These are phyloP conservation scores for Coniochaeta sp. DNA, from an alignment of 2,329 filamentous ascomycete genomes.

Conservation along the genomic window DNA sequence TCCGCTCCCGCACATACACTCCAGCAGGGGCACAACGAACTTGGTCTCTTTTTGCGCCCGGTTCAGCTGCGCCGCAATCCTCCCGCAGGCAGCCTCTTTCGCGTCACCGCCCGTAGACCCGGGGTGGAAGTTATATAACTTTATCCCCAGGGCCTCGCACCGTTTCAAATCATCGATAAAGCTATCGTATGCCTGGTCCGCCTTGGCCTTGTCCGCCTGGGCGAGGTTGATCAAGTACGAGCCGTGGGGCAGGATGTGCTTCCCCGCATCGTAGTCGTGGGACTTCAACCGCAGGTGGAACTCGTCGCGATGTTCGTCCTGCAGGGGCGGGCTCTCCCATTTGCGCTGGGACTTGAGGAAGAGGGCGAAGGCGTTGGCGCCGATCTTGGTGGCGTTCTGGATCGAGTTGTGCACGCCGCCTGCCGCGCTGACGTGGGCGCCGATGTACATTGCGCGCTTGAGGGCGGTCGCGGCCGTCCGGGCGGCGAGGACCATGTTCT, in stretches of 20 bases:
- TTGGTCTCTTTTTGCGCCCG: slow-evolving; percentile 69
- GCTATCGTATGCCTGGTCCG: slow-evolving; percentile 73
- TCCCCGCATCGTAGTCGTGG: slow-evolving; percentile 62
- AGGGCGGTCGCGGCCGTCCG: slow-evolving; percentile 59
- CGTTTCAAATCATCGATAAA: slow-evolving; percentile 85
- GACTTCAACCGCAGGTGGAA: slow-evolving; percentile 64
- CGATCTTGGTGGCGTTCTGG: slow-evolving; percentile 69
- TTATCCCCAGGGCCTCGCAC: slow-evolving; percentile 79
- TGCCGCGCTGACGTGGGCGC: slow-evolving; percentile 84
- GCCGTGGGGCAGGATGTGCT: slow-evolving; percentile 81
- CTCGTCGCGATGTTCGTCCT: slow-evolving; percentile 55
- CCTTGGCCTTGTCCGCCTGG: slow-evolving; percentile 70
- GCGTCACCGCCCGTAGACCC: slow-evolving; percentile 68
- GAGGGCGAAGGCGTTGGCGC: slow-evolving; percentile 86
- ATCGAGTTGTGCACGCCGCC: slow-evolving; percentile 90
- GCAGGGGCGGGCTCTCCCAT: slow-evolving; percentile 78
- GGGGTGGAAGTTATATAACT: slow-evolving; percentile 96
- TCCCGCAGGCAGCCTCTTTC: slow-evolving; percentile 61
- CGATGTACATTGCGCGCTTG: slow-evolving; percentile 69
- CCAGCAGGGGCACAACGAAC: slow-evolving; percentile 73
- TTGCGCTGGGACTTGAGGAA: slow-evolving; percentile 96
- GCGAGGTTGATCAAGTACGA: slow-evolving; percentile 96
- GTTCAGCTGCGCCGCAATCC: slow-evolving; percentile 79
- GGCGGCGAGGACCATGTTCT: slow-evolving; percentile 54
- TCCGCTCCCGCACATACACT: slow-evolving; percentile 91